These are phyloP conservation scores for Quercus suber DNA, from an alignment of 306 rosid species.

Conservation along the genomic window DNA sequence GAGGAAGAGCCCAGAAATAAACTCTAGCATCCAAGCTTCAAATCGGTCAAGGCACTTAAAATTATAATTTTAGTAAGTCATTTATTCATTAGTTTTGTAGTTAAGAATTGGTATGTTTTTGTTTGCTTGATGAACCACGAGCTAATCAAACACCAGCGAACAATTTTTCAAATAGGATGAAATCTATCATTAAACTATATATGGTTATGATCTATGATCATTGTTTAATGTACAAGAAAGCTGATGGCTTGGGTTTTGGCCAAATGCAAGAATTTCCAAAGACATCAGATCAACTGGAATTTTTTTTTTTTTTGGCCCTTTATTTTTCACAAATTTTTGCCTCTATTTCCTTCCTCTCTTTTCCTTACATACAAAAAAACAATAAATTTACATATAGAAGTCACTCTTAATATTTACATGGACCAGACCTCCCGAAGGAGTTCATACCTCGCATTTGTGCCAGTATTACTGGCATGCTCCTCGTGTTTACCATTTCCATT, in stretches of 20 bases:
- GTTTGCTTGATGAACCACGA: neutral
- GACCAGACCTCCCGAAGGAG: conserved; percentile 97
- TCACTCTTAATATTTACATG: conserved; percentile 28
- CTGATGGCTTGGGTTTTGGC: conserved; percentile 12
- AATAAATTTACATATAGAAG: conserved; percentile 11
- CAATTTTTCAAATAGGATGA: neutral
- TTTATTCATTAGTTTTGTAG: neutral
- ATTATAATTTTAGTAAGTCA: no score
- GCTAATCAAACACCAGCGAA: neutral
- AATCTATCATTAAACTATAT: conserved; percentile 9
- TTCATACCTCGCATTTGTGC: conserved; percentile 66
- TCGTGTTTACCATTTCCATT: conserved; percentile 43
- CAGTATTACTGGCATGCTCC: conserved; percentile 25
- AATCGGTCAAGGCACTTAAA: no score
- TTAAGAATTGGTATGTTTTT: neutral
- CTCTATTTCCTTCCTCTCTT: conserved; percentile 11
- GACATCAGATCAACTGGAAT: conserved; percentile 1
- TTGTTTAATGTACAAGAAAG: conserved; percentile 30
- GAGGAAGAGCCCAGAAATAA: no score
- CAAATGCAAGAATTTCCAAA: conserved; percentile 13
- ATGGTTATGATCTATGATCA: conserved; percentile 7
- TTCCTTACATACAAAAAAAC: conserved; percentile 11
- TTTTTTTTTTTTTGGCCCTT: neutral
- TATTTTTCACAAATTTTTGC: conserved; percentile 16
- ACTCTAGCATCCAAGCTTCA: no score